These are phyloP conservation scores for Boechera divaricarpa DNA, from an alignment of 345 rosid genomes.

Conservation along the genomic window DNA sequence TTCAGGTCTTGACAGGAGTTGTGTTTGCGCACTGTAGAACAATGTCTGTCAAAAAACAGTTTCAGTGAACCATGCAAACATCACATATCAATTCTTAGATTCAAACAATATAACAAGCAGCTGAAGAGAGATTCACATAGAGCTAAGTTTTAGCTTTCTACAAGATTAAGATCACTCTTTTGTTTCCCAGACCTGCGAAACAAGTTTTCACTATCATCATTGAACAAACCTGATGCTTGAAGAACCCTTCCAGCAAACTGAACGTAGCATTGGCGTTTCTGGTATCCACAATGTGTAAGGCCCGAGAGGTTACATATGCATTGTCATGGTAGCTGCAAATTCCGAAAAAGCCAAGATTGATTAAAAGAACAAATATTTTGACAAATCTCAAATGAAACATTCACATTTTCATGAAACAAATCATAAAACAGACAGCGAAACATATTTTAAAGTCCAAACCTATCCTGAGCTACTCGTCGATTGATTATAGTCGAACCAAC, in stretches of 20 bases:
- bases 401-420: conserved; percentile 7
- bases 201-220: neutral
- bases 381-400: neutral
- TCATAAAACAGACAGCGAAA: neutral
- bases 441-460: neutral
- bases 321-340: conserved; percentile 47
- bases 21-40: conserved; percentile 65
- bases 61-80: conserved; percentile 9
- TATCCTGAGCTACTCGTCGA: neutral
- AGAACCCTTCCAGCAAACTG: conserved; percentile 42
- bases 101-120: neutral
- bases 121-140: conserved; percentile 1
- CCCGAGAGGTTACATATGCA: conserved; percentile 44
- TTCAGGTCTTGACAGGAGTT: conserved; percentile 54
- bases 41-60: conserved; percentile 51
- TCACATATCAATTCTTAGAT: conserved; percentile 2
- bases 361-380: neutral
- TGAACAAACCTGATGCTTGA: conserved; percentile 45
- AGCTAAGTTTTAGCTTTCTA: neutral
- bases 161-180: neutral
- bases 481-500: neutral
- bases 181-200: neutral
- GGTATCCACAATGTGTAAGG: conserved; percentile 44
- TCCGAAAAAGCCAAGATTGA: conserved; percentile 15
- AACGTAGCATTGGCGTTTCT: conserved; percentile 36